Evolutionary conservation across 2,329 filamentous ascomycete species (phyloP), one percentile per base, ranked within the genome.

Genomic region (Colletotrichum sp.): DNA sequence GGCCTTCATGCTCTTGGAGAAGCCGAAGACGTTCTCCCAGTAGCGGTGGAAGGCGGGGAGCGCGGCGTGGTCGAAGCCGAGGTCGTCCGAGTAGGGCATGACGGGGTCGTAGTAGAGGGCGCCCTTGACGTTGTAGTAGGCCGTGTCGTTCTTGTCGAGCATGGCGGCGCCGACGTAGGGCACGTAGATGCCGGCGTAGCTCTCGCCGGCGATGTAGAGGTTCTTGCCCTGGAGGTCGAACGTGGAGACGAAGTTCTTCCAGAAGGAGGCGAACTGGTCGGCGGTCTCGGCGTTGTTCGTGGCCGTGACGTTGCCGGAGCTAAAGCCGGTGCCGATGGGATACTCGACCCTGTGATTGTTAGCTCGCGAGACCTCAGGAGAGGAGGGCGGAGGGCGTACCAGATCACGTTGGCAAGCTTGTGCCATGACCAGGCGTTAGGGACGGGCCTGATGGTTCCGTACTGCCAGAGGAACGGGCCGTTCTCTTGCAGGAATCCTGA

Each of bases 351-450:
- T 73, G 2, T 6, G 28, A 7, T 2, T 26, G 32, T 69, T n/a
- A 69, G 57, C 36, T 63, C 7, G 5, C 10, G n/a, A 24, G 26
- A 16, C 32, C 32, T 34, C 32, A 4, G 8, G 3, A 7, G 16
- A 5, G 21, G 13, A 6, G 32, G 3, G 32, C 5, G 18, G 1
- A 21, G 15, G 12, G 7, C 57, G 39, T 26, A 70, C 71, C 99
- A 99, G 75, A 99, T 91, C 64, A 99, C 85, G 81, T 99, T 99
- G 78, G 96, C 95, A 81, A 99, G 99, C 87, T 99, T 96, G 84
- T 98, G 94, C 98, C 98, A 99, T 1, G 96, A 96, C n/a, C 96
- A 97, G 69, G 98, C 93, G 84, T 98, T 98, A 83, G 87, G 85
- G 0, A 92, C 88, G 0, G 94, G 94, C 21, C 88, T 87, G 71